These are phyloP conservation scores for Daphne laureola DNA, from an alignment of 441 rosid species.

Conservation along the genomic window DNA sequence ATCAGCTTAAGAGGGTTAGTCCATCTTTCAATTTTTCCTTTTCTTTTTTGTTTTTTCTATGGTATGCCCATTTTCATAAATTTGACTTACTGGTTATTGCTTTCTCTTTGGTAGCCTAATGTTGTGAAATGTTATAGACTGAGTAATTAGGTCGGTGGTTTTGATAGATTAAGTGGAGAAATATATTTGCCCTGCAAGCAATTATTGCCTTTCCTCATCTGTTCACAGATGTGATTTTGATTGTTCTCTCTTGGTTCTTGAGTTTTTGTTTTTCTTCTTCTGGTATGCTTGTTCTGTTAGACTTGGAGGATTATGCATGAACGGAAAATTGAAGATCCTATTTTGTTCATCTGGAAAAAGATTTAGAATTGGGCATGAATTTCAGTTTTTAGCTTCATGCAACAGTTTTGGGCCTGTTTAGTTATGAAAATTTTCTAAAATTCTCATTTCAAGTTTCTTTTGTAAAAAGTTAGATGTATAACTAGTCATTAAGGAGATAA, in stretches of 20 bases:
- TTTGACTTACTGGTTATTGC: background rate
- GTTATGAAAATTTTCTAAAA: too few species aligned
- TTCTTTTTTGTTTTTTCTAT: slow-evolving; percentile 1
- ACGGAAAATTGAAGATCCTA: too few species aligned
- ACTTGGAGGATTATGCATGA: too few species aligned
- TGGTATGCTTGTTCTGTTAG: too few species aligned
- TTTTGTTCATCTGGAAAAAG: too few species aligned
- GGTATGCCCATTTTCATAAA: background rate
- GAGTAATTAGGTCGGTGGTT: background rate
- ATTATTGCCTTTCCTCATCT: background rate
- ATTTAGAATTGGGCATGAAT: background rate
- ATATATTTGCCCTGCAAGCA: slow-evolving; percentile 4
- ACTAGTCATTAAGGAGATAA: too few species aligned
- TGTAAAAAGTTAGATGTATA: too few species aligned
- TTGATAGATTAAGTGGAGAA: background rate
- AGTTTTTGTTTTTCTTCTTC: too few species aligned
- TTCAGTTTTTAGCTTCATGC: background rate
- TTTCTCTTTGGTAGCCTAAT: background rate
- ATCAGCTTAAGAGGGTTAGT: slow-evolving; percentile 54
- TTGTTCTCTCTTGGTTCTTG: too few species aligned
- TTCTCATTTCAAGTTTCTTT: too few species aligned
- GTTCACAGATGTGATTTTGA: too few species aligned
- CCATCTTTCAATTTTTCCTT: slow-evolving; percentile 1
- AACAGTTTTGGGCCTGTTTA: too few species aligned
- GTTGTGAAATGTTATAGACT: background rate